Evolutionary conservation across 352 stramenopile genomes (phyloP), one percentile per base, ranked within the genome.

Genomic region (Pythium monospermum): DNA sequence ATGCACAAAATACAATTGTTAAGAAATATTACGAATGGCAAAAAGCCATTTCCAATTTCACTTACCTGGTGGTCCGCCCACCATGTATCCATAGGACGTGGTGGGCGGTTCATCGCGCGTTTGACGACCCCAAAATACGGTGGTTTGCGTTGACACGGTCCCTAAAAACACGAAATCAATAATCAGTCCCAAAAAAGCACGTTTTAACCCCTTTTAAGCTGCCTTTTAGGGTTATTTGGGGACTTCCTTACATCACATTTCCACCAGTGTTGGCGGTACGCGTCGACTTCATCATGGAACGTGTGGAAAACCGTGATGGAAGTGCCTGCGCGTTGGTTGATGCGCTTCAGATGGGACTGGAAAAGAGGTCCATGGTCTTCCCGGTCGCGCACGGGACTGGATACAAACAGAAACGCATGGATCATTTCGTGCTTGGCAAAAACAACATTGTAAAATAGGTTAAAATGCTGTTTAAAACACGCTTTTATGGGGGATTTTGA

Each of bases 201-300:
- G 16, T 23, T n/a, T 47, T 35, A 13, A 25, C 6, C 31, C 16
- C 2, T 7, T 25, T 11, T 5, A 51, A 26, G 6, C n/a, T n/a
- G n/a, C n/a, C n/a, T n/a, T n/a, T n/a, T n/a, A n/a, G n/a, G n/a
- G n/a, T n/a, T n/a, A n/a, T n/a, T n/a, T n/a, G n/a, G n/a, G n/a
- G n/a, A n/a, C n/a, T n/a, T n/a, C n/a, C 71, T 38, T 59, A 94
- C 83, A 49, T 78, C 68, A 53, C 86, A 96, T 38, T 91, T 69
- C 86, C 86, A 96, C 61, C 84, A 76, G 58, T 95, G 85, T 51
- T 85, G 69, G 2, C 83, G 77, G 35, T 91, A 95, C 32, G 76
- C 69, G 49, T 93, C 71, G 30, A 96, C 86, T 74, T 96, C 86
- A 41, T 94, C 81, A 59, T 94, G 81, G 59, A 96, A 96, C 18